Base-by-base conservation (phyloP, 1,284 basidiomycete genomes). In the Cryptococcus sp. region DNA sequence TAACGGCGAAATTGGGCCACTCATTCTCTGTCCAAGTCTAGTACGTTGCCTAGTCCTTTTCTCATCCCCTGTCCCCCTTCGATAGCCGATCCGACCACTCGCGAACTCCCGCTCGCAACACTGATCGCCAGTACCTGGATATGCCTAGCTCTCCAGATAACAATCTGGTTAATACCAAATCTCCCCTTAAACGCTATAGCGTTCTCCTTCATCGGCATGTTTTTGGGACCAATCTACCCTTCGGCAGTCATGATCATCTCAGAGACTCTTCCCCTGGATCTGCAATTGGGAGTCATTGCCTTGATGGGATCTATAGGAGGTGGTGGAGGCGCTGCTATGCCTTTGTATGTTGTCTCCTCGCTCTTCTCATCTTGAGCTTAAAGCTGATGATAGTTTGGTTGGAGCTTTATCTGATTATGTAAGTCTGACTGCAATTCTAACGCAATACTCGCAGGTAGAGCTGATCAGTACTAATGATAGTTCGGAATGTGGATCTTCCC, bases 101-200 rank as follows among this genome's bases (percentile, higher is more conserved):
- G 34, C 34, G 34, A 10, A 36, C 34, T n/a, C n/a, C 11, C 34
- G 18, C 7, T 31, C 28, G 18, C 16, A 14, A 43, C 24, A 37
- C 48, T 55, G 53, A 49, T 37, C 53, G 28, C 11, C 37, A 7
- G 40, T 63, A 18, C 47, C 56, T 2, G 36, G 36, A 39, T 39
- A 16, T 39, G 36, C 36, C 50, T 64, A 19, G 62, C 41, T 5
- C 73, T 84, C 18, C 80, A 83, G 61, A 61, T 83, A 16, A 73
- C 81, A 14, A 74, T 85, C 42, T 86, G 83, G 84, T 75, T 81
- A 41, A 79, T 82, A 2, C 82, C 81, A 21, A 81, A 79, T 16
- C 71, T 83, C 21, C 70, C 82, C 44, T 77, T 78, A 19, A 79
- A 80, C 62, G 83, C 80, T 1, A 69, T 84, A 2, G 79, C 82